These are phyloP conservation scores for Papiliotrema fonsecae DNA, from an alignment of 1,284 basidiomycete genomes.

Conservation along the genomic window DNA sequence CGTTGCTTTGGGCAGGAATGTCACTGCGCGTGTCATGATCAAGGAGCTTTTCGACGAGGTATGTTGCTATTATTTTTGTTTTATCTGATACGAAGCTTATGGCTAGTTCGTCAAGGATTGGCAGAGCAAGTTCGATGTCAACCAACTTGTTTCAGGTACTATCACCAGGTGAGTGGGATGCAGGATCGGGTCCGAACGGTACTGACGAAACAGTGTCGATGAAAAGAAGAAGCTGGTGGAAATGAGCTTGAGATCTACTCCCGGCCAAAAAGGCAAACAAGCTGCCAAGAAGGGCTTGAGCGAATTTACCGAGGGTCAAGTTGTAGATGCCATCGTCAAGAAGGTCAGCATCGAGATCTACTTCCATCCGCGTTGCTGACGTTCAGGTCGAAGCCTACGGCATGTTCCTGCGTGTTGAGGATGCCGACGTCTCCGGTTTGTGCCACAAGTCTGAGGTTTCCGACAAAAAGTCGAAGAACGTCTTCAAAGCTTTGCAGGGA, in stretches of 20 bases:
- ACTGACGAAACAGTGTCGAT: slow-evolving; percentile 57
- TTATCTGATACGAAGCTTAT: slow-evolving; percentile 2
- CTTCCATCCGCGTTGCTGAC: slow-evolving; percentile 26
- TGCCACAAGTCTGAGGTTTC: slow-evolving; percentile 93
- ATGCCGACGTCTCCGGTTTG: slow-evolving; percentile 76
- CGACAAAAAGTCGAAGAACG: slow-evolving; percentile 75
- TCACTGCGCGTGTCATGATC: slow-evolving; percentile 90
- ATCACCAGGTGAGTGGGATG: slow-evolving; percentile 63
- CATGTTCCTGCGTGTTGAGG: slow-evolving; percentile 82
- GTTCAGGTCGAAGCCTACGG: slow-evolving; percentile 72
- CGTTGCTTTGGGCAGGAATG: slow-evolving; percentile 71
- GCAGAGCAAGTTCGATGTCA: slow-evolving; percentile 72
- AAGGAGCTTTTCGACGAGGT: slow-evolving; percentile 88
- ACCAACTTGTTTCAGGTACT: slow-evolving; percentile 82
- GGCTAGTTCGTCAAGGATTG: slow-evolving; percentile 87
- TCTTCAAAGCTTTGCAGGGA: slow-evolving; percentile 67
- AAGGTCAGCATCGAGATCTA: slow-evolving; percentile 37
- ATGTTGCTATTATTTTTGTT: slow-evolving; percentile 36
- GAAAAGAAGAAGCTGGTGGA: slow-evolving; percentile 70
- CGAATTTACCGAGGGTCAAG: slow-evolving; percentile 69
- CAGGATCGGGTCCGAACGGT: not conserved
- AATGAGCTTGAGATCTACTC: slow-evolving; percentile 68
- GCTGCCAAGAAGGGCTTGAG: slow-evolving; percentile 44
- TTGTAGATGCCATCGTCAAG: slow-evolving; percentile 68
- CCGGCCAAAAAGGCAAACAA: slow-evolving; percentile 47